Evolutionary conservation across 495 filamentous ascomycete species (phyloP).

Genomic region (Penicillium manginii): DNA sequence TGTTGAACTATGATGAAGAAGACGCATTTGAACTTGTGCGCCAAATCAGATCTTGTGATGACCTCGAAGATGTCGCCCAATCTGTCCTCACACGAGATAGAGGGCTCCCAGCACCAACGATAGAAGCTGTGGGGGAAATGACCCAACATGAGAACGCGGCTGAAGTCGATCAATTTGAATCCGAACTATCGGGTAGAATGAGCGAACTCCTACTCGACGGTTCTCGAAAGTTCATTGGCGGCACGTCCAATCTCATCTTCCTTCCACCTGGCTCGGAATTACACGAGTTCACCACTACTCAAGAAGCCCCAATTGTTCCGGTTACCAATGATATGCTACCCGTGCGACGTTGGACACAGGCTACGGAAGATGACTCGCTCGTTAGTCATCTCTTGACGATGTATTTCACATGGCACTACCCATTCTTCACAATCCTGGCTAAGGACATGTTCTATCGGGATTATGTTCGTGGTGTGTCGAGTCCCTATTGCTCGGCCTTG

Average conservation of each 20-base stretch:
- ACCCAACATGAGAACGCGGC: conserved; percentile 34
- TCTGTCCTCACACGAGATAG: conserved; percentile 65
- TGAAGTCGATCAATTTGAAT: conserved; percentile 70
- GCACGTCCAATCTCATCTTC: conserved; percentile 92
- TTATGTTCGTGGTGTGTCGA: conserved; percentile 68
- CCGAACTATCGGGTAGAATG: conserved; percentile 89
- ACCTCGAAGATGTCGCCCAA: conserved; percentile 86
- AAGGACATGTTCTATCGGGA: conserved; percentile 87
- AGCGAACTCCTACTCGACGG: conserved; percentile 90
- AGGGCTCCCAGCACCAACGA: conserved; percentile 26
- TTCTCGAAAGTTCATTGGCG: conserved; percentile 88
- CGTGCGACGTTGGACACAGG: conserved; percentile 82
- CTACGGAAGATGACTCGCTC: conserved; percentile 77
- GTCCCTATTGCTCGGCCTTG: conserved; percentile 81
- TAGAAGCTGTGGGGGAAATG: conserved; percentile 17
- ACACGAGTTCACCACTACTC: conserved; percentile 45
- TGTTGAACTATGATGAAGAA: conserved; percentile 81
- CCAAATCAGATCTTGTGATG: conserved; percentile 90
- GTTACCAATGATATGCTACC: conserved; percentile 38
- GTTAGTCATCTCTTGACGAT: conserved; percentile 90
- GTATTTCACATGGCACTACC: conserved; percentile 99
- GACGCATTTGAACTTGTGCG: conserved; percentile 80
- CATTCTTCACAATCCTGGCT: conserved; percentile 94
- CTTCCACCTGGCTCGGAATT: conserved; percentile 60
- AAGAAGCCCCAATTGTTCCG: conserved; percentile 22